Base-by-base conservation (phyloP, 2,329 filamentous ascomycete genomes). In the Curvularia hawaiiensis region DNA sequence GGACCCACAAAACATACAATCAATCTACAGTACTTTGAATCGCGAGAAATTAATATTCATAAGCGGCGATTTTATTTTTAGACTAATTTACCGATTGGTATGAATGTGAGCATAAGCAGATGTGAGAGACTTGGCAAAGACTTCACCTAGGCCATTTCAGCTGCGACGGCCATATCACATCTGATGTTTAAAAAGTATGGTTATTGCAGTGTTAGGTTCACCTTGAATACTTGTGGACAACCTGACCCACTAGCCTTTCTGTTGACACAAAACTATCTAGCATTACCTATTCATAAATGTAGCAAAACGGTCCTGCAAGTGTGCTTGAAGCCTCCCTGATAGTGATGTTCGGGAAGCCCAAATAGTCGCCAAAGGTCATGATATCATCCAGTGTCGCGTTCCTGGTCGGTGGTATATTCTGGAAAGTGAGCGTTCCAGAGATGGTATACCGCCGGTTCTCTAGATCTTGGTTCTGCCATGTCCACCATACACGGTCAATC, bases 401-500 rank as follows among this genome's bases (percentile, higher is more conserved):
- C 7, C 77, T 58, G 39, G 76, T 79, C 2, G 78, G 73, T 2
- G 80, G 79, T 3, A 56, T 47, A 50, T 80, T 79, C 50, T 77
- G 69, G 16, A 81, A 74, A 1, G 80, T 82, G 10, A 73, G 73
- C 10, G 80, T 82, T 1, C 79, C 80, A 8, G 66, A 70, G 59
- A 83, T 76, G 14, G 67, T 69, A 50, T 71, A 66, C 47, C 72
- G 70, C 14, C 80, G 70, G 8, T 70, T 69, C 48, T 68, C 57
- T 39, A 73, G 59, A 50, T 81, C 73, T 35, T 76, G 66, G 55
- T 78, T 80, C 68, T 84, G 81, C 81, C 80, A 83, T 14, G 78
- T 79, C 79, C 79, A 81, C 73, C 75, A 83, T 3, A 76, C 64
- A 6, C 79, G 76, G 64, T 83, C 81, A 43, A 83, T 78, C 68